These are phyloP conservation scores for Spinellus fusiger DNA, from an alignment of 192 early-diverging fungal genomes.

Conservation along the genomic window DNA sequence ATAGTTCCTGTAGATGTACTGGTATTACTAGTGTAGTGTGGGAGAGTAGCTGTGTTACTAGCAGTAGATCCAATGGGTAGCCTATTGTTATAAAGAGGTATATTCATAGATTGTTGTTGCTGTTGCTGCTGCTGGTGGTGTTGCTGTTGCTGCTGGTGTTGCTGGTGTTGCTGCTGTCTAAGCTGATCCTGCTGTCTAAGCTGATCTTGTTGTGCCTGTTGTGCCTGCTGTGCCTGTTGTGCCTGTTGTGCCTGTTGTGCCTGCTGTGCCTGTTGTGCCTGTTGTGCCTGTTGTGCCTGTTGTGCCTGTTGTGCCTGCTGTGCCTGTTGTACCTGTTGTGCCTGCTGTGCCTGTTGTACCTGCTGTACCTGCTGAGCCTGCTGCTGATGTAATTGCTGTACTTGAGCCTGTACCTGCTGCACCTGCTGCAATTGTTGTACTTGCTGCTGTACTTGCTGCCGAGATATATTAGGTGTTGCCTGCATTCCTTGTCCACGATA, in stretches of 20 bases:
- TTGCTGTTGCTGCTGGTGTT: neutral
- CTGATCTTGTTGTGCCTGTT: neutral
- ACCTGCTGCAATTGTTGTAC: neutral
- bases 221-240: no score
- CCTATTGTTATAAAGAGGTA: neutral
- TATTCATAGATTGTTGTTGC: neutral
- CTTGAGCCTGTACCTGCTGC: neutral
- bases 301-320: no score
- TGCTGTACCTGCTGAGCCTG: no score
- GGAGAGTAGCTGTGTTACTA: neutral
- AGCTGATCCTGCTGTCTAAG: neutral
- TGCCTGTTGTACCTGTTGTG: no score
- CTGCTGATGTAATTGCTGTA: neutral
- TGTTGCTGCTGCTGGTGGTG: neutral
- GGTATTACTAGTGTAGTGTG: neutral
- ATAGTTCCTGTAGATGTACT: neutral
- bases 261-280: no score
- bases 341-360: no score
- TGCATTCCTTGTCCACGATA: slow-evolving; percentile 11
- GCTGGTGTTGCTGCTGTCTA: neutral
- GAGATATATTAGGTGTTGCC: neutral
- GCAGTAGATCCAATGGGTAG: neutral
- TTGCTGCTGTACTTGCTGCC: neutral
- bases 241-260: no score
- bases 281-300: no score